phyloP scores from a whole-genome alignment of 2,329 filamentous ascomycete species.

The Colletotrichum costaricense region DNA sequence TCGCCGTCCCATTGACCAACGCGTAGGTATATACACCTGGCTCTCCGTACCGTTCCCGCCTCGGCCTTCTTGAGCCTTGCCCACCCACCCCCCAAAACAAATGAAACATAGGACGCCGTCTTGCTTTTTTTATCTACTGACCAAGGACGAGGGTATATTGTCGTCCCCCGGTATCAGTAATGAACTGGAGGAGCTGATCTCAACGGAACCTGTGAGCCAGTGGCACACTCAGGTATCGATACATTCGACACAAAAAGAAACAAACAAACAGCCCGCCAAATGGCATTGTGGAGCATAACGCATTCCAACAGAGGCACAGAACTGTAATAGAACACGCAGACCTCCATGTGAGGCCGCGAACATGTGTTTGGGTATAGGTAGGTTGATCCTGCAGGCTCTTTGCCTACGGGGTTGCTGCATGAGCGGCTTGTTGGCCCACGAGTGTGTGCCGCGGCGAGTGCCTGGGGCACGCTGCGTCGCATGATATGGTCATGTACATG shows the following conservation, averaged over 20 bases:
- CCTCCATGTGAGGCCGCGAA: not conserved
- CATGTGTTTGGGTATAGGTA: not conserved
- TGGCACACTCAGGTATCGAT: constrained; percentile 9
- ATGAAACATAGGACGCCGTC: constrained; percentile 13
- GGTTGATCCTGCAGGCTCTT: not conserved
- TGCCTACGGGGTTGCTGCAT: not conserved
- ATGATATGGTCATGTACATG: not conserved
- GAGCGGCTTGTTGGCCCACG: not conserved
- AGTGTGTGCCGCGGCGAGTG: not conserved
- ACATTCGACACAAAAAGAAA: constrained; percentile 3
- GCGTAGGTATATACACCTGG: constrained; percentile 32
- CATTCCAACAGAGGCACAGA: constrained; percentile 17
- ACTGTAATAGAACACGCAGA: constrained; percentile 33
- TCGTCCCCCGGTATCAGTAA: constrained; percentile 20
- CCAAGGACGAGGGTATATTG: constrained; percentile 28
- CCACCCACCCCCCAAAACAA: constrained; percentile 9
- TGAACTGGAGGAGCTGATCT: constrained; percentile 12
- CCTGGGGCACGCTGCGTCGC: not conserved
- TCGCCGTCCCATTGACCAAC: constrained; percentile 14
- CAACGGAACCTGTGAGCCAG: constrained; percentile 8
- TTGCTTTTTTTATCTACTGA: constrained; percentile 25
- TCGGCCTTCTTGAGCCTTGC: constrained; percentile 9
- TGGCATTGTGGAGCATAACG: not conserved
- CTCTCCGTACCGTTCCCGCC: constrained; percentile 8
- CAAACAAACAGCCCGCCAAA: constrained; percentile 7